phyloP scores from a whole-genome alignment of 2,329 filamentous ascomycete genomes.

The Aspergillus brunneoviolaceus region DNA sequence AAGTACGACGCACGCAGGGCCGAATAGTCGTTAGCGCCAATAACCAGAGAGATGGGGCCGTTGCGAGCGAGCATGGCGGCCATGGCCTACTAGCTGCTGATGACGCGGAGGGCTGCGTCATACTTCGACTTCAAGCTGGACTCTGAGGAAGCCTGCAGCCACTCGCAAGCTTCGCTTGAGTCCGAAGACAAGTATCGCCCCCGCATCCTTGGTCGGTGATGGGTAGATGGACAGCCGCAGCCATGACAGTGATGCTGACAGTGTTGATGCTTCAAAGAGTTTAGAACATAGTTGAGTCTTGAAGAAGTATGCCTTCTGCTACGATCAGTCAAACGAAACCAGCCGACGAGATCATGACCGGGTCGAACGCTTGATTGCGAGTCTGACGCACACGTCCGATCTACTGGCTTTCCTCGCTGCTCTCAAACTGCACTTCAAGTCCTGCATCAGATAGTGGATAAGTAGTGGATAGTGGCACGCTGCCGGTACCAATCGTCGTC shows the following conservation, averaged over 20 bases:
- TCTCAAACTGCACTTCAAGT: neutral
- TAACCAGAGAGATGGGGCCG: neutral
- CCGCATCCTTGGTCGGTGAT: neutral
- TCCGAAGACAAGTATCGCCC: neutral
- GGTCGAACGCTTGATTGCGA: neutral
- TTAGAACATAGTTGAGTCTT: neutral
- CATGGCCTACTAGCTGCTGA: neutral
- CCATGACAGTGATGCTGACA: neutral
- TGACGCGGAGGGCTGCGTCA: neutral
- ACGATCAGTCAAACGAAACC: neutral
- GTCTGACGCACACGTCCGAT: neutral
- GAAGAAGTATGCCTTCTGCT: too few relatives aligned
- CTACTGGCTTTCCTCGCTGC: neutral
- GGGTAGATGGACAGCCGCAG: neutral
- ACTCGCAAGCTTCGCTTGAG: neutral
- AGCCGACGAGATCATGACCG: neutral
- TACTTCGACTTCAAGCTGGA: neutral
- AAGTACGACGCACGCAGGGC: too few relatives aligned
- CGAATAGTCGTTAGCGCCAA: neutral
- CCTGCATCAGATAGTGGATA: neutral
- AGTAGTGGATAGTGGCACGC: neutral
- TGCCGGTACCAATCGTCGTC: neutral
- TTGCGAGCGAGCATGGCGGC: neutral
- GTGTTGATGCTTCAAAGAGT: neutral
- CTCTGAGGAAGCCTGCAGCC: neutral